Percentiles rank a stretch among this genome's conserved stretches.
Conservation (phyloP, 2,329 filamentous ascomycete genomes). For the Lasiodiplodia sp. region DNA sequence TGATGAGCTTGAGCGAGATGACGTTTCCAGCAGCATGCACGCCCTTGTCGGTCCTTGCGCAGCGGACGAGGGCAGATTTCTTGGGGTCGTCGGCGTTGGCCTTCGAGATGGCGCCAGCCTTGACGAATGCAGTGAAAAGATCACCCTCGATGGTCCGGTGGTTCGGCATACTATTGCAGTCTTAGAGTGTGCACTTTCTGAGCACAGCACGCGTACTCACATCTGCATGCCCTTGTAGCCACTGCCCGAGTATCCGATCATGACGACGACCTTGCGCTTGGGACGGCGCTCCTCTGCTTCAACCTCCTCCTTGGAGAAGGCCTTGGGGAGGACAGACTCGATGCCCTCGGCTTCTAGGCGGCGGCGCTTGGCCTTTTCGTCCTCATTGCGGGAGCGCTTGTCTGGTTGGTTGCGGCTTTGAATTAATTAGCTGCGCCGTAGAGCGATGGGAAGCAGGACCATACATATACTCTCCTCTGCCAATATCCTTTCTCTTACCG, state of each 20-base stretch:
- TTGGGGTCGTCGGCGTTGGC: constrained; percentile 96
- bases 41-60: constrained; percentile 95
- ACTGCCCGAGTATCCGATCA: constrained; percentile 94
- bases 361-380: constrained; percentile 49
- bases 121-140: constrained; percentile 89
- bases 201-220: constrained; percentile 38
- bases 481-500: constrained; percentile 72
- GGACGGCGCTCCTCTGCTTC: constrained; percentile 84
- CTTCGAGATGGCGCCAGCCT: constrained; percentile 92
- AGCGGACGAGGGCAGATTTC: constrained; percentile 92
- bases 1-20: constrained; percentile 92
- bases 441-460: constrained; percentile 40
- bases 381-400: constrained; percentile 53
- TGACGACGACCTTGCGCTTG: constrained; percentile 94
- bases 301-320: constrained; percentile 81
- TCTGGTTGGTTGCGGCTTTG: constrained; percentile 52
- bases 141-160: constrained; percentile 94
- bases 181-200: neutral
- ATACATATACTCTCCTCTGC: constrained; percentile 70
- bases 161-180: constrained; percentile 36
- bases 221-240: constrained; percentile 99
- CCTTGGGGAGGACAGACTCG: constrained; percentile 61
- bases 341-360: constrained; percentile 46
- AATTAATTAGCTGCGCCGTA: constrained; percentile 50
- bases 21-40: constrained; percentile 96